Base-by-base conservation (phyloP, 768 basidiomycete genomes). In the Hemileccinum impolitum region DNA sequence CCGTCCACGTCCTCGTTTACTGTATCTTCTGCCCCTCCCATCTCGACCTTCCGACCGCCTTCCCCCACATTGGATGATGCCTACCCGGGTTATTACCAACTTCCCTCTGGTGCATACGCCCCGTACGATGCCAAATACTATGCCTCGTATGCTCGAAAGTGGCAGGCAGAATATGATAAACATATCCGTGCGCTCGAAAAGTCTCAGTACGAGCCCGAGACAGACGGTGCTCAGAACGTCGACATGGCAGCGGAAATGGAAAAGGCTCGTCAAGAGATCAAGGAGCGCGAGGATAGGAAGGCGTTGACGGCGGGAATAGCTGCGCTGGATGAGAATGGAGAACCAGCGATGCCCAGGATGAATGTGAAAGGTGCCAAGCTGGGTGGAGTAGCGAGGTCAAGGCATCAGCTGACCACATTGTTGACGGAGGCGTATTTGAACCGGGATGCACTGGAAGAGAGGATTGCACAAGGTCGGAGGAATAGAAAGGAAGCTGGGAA, bases 401-500 rank as follows among this genome's bases (percentile, higher is more conserved):
- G 89, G 50, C 86, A 89, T 68, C 91, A 94, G 57, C 66, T 94
- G 42, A 80, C 89, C 6, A 87, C 90, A 0, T 71, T 94, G 46
- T 74, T 94, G 38, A 84, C 80, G 35, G 87, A 93, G 48, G 91
- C 91, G 1, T 92, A 90, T 61, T 68, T 82, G 62, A 93, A 93
- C 60, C 81, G 90, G 28, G 90, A 90, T 45, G 82, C 79, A 0
- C 59, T 94, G 54, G 91, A 94, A 64, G 90, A 91, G 51, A 82
- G 70, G 70, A 90, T 93, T 55, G 90, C 91, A 0, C 82, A 90
- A 66, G 90, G 85, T 2, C 76, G 84, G 53, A 74, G 87, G 52
- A 93, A 93, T 60, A 76, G 90, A 53, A 93, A 93, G 64, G 88
- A 91, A 61, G 90, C 91, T 0, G 91, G 91, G 10, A 92, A 90